phyloP scores from a whole-genome alignment of 2,329 filamentous ascomycete species.

The Colletotrichum tabaci region DNA sequence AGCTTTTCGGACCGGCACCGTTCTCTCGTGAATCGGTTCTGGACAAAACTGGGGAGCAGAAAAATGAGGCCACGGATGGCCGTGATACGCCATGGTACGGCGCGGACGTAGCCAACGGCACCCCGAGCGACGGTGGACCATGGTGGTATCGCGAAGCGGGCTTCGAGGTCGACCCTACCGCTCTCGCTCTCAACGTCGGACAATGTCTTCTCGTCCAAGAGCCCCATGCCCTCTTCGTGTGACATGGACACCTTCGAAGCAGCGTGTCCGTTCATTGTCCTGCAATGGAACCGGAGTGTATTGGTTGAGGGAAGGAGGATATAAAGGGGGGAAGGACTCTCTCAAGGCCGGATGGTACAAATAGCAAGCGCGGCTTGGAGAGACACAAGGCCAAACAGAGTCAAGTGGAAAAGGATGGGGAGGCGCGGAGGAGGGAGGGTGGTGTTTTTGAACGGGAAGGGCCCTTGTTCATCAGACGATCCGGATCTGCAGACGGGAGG shows the following conservation, averaged over 20 bases:
- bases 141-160: constrained; percentile 48
- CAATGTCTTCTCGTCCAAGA: constrained; percentile 60
- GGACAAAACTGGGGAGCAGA: constrained; percentile 68
- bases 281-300: constrained; percentile 43
- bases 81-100: constrained; percentile 55
- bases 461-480: constrained; percentile 36
- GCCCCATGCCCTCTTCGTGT: constrained; percentile 61
- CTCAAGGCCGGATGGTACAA: constrained; percentile 4
- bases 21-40: constrained; percentile 59
- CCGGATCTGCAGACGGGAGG: constrained; percentile 38
- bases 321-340: not conserved
- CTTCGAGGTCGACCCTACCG: constrained; percentile 57
- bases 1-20: constrained; percentile 58
- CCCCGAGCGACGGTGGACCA: constrained; percentile 52
- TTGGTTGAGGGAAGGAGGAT: constrained; percentile 2
- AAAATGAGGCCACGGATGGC: constrained; percentile 59
- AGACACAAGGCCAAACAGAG: constrained; percentile 29
- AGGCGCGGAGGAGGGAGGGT: constrained; percentile 26
- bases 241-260: constrained; percentile 52
- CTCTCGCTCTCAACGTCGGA: constrained; percentile 62
- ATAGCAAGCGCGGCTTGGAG: constrained; percentile 22
- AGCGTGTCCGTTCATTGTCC: constrained; percentile 59
- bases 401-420: constrained; percentile 14
- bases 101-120: constrained; percentile 49
- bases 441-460: constrained; percentile 29